These are phyloP conservation scores for Colletotrichum endophyticum DNA, from an alignment of 2,329 filamentous ascomycete genomes.

Conservation along the genomic window DNA sequence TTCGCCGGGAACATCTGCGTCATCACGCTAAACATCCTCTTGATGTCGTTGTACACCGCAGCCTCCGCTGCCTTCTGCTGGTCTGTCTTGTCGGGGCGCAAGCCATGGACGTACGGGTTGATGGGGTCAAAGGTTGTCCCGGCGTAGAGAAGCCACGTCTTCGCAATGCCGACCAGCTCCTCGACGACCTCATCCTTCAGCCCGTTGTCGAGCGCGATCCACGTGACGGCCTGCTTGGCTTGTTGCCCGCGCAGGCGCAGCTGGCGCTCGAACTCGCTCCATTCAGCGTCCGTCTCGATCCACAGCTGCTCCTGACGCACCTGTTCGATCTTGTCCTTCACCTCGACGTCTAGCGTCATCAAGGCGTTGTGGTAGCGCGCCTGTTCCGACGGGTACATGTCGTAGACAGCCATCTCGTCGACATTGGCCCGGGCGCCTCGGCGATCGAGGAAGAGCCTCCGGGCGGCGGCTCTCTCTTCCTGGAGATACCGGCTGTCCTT, in stretches of 20 bases:
- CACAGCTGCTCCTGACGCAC: background rate
- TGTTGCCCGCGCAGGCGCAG: background rate
- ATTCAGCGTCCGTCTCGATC: background rate
- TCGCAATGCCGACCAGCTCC: background rate
- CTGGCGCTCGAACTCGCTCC: background rate
- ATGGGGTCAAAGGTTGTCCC: background rate
- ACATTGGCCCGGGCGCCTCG: background rate
- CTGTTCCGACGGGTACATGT: background rate
- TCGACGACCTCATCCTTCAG: background rate
- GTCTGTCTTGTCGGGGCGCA: background rate
- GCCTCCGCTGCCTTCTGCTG: background rate
- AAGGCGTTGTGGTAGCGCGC: background rate
- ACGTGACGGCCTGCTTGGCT: background rate
- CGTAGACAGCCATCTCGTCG: no score
- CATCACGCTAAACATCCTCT: background rate
- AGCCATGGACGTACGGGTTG: background rate
- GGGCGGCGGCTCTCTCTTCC: background rate
- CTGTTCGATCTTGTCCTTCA: background rate
- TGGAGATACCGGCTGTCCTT: background rate
- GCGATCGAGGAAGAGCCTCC: background rate
- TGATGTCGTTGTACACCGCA: background rate
- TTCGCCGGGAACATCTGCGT: background rate
- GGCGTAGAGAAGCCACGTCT: background rate
- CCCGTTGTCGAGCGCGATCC: background rate
- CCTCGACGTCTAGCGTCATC: fast-evolving